These are phyloP conservation scores for Aureobasidium vineae DNA, from an alignment of 2,329 filamentous ascomycete genomes.

Conservation along the genomic window DNA sequence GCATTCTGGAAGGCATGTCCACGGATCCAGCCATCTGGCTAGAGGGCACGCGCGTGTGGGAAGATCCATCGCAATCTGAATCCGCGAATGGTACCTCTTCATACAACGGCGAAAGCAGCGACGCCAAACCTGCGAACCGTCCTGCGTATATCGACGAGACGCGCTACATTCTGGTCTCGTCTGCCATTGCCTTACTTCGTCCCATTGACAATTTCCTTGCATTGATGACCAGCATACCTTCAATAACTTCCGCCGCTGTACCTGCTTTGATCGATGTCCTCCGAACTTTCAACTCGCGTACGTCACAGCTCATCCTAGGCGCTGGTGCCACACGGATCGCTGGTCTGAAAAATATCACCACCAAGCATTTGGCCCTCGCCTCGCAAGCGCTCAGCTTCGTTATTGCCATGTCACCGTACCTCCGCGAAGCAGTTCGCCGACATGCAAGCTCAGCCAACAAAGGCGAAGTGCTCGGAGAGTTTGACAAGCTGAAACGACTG, in stretches of 20 bases:
- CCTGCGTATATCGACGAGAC: conserved; percentile 77
- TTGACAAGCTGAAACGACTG: conserved; percentile 79
- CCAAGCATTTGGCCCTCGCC: conserved; percentile 88
- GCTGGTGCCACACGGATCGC: conserved; percentile 87
- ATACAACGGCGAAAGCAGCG: conserved; percentile 31
- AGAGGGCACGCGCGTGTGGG: conserved; percentile 56
- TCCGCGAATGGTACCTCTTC: conserved; percentile 37
- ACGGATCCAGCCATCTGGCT: conserved; percentile 67
- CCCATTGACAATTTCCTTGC: conserved; percentile 81
- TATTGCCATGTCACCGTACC: conserved; percentile 80
- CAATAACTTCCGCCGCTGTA: conserved; percentile 81
- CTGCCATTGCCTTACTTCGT: conserved; percentile 74
- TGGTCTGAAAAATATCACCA: conserved; percentile 93
- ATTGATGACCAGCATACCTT: conserved; percentile 80
- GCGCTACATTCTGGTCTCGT: conserved; percentile 79
- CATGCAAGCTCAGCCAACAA: conserved; percentile 54
- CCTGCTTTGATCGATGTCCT: conserved; percentile 78
- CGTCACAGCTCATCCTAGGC: conserved; percentile 93
- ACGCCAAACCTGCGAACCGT: conserved; percentile 32
- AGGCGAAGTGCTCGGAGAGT: conserved; percentile 62
- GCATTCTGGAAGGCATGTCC: conserved; percentile 68
- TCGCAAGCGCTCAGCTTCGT: conserved; percentile 87
- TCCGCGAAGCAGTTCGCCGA: conserved; percentile 85
- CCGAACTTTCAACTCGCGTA: conserved; percentile 91
- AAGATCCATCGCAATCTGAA: conserved; percentile 37